Percentiles rank a stretch among this genome's conserved stretches.
Evolutionary conservation across 1,284 basidiomycete genomes (phyloP).

Genomic region (Paramarasmius palmivorus): DNA sequence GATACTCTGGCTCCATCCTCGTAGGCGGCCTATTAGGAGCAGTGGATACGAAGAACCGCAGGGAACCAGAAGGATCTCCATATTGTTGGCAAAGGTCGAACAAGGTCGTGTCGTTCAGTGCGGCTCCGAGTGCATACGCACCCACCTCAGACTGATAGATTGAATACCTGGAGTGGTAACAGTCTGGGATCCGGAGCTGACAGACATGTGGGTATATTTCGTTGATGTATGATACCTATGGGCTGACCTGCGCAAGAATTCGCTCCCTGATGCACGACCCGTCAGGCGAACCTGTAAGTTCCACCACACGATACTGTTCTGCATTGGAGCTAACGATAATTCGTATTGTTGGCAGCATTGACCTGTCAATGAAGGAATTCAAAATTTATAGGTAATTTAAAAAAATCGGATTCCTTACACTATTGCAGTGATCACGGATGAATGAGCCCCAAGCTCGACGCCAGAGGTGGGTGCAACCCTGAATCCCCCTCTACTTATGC

Average conservation of each 20-base stretch:
- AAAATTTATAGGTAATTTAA: not conserved
- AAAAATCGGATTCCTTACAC: not conserved
- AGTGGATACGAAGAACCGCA: constrained; percentile 69
- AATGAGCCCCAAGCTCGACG: not conserved
- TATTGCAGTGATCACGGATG: not conserved
- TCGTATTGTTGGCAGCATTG: constrained; percentile 22
- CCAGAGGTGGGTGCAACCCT: not conserved
- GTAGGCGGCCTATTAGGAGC: constrained; percentile 38
- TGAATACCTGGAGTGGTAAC: constrained; percentile 60
- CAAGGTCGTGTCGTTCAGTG: constrained; percentile 59
- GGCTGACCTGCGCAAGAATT: constrained; percentile 40
- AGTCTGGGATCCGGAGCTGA: constrained; percentile 74
- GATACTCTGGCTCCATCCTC: constrained; percentile 16
- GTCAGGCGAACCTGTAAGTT: constrained; percentile 42
- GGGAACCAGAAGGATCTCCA: constrained; percentile 64
- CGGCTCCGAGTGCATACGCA: constrained; percentile 58
- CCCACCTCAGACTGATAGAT: constrained; percentile 78
- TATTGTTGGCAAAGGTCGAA: constrained; percentile 61
- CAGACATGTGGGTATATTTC: constrained; percentile 3
- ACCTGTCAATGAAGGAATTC: not conserved
- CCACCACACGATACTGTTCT: constrained; percentile 46
- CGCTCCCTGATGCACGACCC: constrained; percentile 44
- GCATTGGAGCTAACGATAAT: constrained; percentile 45
- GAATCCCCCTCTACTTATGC: constrained; percentile 3
- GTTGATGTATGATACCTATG: not conserved